A percentile compares a stretch with the other conserved stretches of the same genome.
Conservation (phyloP, 1,139 yeast genomes). For the Nakaseomyces uthaithaninus region DNA sequence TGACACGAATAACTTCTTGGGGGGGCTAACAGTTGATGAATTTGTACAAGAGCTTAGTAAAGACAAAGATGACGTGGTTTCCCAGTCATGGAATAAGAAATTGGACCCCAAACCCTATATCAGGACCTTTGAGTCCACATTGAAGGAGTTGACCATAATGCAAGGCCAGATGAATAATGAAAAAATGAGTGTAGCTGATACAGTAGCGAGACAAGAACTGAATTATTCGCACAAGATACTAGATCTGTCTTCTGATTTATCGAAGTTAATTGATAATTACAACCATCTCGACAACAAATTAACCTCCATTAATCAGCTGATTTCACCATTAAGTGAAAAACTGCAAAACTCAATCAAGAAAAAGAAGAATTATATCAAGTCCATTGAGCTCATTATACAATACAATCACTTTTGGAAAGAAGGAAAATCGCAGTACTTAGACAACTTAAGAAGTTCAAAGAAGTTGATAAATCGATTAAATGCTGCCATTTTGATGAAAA, state of each 20-base stretch:
- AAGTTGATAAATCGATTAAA: slow-evolving; percentile 40
- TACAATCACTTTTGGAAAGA: slow-evolving; percentile 61
- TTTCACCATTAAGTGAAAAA: slow-evolving; percentile 68
- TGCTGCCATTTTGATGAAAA: slow-evolving; percentile 64
- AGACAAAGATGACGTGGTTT: slow-evolving; percentile 31
- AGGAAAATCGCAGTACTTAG: slow-evolving; percentile 57
- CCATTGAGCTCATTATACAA: slow-evolving; percentile 66
- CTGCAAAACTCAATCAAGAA: slow-evolving; percentile 69
- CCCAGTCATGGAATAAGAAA: slow-evolving; percentile 18
- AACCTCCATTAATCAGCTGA: slow-evolving; percentile 49
- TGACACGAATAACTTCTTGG: slow-evolving; percentile 62
- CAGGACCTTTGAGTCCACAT: slow-evolving; percentile 81
- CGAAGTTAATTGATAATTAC: slow-evolving; percentile 38
- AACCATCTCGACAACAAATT: slow-evolving; percentile 53
- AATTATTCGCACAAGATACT: slow-evolving; percentile 62
- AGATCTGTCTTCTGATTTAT: slow-evolving; percentile 44
- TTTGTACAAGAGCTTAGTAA: slow-evolving; percentile 78
- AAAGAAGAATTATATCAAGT: slow-evolving; percentile 64
- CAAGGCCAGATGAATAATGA: slow-evolving; percentile 45
- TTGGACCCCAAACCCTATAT: slow-evolving; percentile 92
- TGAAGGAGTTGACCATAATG: slow-evolving; percentile 58
- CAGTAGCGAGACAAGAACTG: slow-evolving; percentile 55
- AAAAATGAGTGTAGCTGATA: slow-evolving; percentile 43
- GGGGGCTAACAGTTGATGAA: slow-evolving; percentile 63
- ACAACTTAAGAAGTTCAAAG: slow-evolving; percentile 37